Evolutionary conservation across 2,329 filamentous ascomycete species (phyloP).

Genomic region (Coleophoma cylindrospora): DNA sequence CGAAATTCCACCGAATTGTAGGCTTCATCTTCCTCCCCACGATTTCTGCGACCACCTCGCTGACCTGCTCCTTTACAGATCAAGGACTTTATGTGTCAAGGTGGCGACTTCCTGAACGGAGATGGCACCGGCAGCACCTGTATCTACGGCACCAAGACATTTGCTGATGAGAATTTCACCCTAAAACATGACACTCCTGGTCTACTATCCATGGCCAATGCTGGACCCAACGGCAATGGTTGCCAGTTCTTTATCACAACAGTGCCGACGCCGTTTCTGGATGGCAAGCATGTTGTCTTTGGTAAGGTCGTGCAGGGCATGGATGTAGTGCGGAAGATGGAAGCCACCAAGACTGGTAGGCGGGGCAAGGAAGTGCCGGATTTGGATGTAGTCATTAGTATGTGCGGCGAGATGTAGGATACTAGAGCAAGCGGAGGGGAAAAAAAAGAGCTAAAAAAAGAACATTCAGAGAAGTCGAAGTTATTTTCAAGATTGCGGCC

Average conservation of each 20-base stretch:
- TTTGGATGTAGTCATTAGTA: conserved; percentile 75
- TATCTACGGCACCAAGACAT: conserved; percentile 82
- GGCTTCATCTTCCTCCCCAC: conserved; percentile 27
- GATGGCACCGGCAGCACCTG: conserved; percentile 84
- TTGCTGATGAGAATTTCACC: conserved; percentile 86
- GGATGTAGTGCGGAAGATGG: conserved; percentile 88
- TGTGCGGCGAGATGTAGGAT: conserved; percentile 87
- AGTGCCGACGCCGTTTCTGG: conserved; percentile 77
- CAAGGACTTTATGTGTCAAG: conserved; percentile 95
- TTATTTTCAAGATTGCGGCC: too few species aligned
- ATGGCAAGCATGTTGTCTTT: conserved; percentile 94
- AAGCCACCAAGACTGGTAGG: conserved; percentile 78
- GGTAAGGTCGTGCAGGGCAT: conserved; percentile 85
- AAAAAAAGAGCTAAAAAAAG: too few species aligned
- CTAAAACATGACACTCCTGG: conserved; percentile 75
- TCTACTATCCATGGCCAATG: conserved; percentile 91
- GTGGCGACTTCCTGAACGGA: conserved; percentile 90
- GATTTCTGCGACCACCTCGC: not conserved
- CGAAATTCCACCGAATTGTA: conserved; percentile 91
- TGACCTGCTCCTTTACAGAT: conserved; percentile 49
- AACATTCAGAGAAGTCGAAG: too few species aligned
- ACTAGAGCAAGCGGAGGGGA: not conserved
- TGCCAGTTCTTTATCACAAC: conserved; percentile 98
- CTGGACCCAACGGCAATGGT: conserved; percentile 87
- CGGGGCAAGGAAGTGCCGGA: conserved; percentile 74